Percentiles rank a stretch among this genome's conserved stretches.
phyloP scores from a whole-genome alignment of 352 stramenopile genomes.

The Phytopythium kandeliae region DNA sequence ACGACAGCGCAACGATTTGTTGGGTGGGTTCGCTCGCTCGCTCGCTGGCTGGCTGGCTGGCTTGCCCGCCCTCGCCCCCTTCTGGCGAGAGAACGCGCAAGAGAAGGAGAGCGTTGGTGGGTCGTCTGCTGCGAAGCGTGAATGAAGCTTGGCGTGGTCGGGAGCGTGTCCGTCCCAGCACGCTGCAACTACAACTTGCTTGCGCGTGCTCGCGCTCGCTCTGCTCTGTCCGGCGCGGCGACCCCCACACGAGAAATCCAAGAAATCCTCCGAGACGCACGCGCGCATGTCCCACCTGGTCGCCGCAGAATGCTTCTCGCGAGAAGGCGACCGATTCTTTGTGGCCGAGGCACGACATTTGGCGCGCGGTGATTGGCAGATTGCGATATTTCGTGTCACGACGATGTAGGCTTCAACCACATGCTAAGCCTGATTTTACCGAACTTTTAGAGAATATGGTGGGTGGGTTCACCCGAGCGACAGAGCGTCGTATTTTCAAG shows the following conservation, averaged over 20 bases:
- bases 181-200: no score
- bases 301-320: not conserved
- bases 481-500: no score
- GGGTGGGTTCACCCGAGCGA: not conserved
- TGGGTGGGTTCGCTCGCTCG: not conserved
- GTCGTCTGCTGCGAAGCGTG: not conserved
- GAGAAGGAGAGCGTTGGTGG: not conserved
- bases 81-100: no score
- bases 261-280: not conserved
- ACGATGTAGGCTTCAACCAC: conserved; percentile 2
- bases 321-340: not conserved
- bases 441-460: not conserved
- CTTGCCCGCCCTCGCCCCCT: no score
- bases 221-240: no score
- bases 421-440: not conserved
- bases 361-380: not conserved
- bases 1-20: not conserved
- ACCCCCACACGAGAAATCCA: no score
- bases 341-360: not conserved
- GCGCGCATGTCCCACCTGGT: not conserved
- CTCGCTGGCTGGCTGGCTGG: no score
- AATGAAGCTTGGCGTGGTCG: no score
- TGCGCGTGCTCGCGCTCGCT: no score
- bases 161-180: no score
- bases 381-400: not conserved